These are phyloP conservation scores for Phytopythium vexans DNA, from an alignment of 352 stramenopile species.

Conservation along the genomic window DNA sequence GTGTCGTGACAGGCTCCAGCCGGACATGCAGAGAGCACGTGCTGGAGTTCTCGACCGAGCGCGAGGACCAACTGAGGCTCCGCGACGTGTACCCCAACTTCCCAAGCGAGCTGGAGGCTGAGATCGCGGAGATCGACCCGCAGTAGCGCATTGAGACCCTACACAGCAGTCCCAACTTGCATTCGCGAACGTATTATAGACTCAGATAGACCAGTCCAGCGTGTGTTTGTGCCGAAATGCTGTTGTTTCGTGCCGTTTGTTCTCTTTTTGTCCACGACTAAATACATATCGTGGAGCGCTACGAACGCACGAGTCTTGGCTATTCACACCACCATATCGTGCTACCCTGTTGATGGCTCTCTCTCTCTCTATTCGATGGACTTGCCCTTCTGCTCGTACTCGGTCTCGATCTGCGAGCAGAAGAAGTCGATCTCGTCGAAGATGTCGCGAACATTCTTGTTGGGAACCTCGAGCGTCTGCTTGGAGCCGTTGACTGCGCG, in stretches of 20 bases:
- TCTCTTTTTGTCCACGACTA: too few species aligned
- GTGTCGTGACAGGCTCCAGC: constrained; percentile 35
- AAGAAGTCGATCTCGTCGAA: constrained; percentile 82
- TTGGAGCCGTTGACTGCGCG: constrained; percentile 72
- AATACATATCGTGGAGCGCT: neutral
- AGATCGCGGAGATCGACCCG: constrained; percentile 52
- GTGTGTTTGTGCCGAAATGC: too few species aligned
- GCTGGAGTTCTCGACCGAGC: constrained; percentile 49
- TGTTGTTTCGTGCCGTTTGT: too few species aligned
- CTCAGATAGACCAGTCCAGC: too few species aligned
- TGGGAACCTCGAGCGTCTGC: constrained; percentile 59
- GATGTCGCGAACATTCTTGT: constrained; percentile 80
- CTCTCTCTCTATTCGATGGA: constrained; percentile 61
- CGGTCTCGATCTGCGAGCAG: constrained; percentile 85
- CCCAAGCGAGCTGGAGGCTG: constrained; percentile 35
- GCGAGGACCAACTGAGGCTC: constrained; percentile 37
- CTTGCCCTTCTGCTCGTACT: constrained; percentile 84
- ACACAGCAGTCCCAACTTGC: too few species aligned
- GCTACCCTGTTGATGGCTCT: neutral
- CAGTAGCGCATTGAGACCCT: constrained; percentile 15
- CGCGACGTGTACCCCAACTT: constrained; percentile 32
- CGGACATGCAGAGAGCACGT: constrained; percentile 47
- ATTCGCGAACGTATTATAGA: too few species aligned
- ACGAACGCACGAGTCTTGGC: too few species aligned
- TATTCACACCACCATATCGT: neutral